Conservation (phyloP, 805 yeast genomes). For the Saccharomycopsis guyanensis region DNA sequence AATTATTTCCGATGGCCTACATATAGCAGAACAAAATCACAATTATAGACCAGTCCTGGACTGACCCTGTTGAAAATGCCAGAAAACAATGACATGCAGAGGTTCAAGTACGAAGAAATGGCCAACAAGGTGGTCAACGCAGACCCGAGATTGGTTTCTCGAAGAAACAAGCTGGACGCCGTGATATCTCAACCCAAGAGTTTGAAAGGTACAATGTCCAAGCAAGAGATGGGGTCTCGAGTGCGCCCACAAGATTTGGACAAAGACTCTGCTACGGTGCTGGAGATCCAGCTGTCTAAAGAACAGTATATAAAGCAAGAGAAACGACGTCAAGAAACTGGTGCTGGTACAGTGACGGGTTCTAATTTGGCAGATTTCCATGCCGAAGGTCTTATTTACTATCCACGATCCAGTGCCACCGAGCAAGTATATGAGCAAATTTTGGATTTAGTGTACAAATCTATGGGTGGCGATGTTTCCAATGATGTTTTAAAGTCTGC, state of each 20-base stretch:
- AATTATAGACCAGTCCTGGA: no score
- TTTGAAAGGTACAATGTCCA: conserved; percentile 57
- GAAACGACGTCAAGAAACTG: conserved; percentile 21
- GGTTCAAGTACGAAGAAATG: conserved; percentile 63
- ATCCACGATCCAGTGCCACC: conserved; percentile 52
- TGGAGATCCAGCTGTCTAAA: conserved; percentile 22
- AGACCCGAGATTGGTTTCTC: conserved; percentile 45
- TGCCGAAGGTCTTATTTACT: conserved; percentile 46
- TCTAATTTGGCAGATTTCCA: conserved; percentile 23
- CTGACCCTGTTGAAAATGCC: no score
- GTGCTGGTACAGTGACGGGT: conserved; percentile 10
- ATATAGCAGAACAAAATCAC: no score
- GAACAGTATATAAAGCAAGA: conserved; percentile 21
- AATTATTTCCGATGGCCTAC: neutral
- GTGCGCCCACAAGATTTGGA: conserved; percentile 22
- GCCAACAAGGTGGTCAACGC: conserved; percentile 63
- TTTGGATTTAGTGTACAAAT: conserved; percentile 6
- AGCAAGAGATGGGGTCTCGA: conserved; percentile 62
- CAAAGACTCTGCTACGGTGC: conserved; percentile 22
- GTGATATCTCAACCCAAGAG: conserved; percentile 63
- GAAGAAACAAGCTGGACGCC: conserved; percentile 37
- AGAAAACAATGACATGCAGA: conserved; percentile 6
- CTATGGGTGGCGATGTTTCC: conserved; percentile 52
- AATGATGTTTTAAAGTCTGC: conserved; percentile 59
- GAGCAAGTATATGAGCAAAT: conserved; percentile 40